Base-by-base conservation (phyloP, 176 grass and related monocot species). In the Aegilops tauschii region DNA sequence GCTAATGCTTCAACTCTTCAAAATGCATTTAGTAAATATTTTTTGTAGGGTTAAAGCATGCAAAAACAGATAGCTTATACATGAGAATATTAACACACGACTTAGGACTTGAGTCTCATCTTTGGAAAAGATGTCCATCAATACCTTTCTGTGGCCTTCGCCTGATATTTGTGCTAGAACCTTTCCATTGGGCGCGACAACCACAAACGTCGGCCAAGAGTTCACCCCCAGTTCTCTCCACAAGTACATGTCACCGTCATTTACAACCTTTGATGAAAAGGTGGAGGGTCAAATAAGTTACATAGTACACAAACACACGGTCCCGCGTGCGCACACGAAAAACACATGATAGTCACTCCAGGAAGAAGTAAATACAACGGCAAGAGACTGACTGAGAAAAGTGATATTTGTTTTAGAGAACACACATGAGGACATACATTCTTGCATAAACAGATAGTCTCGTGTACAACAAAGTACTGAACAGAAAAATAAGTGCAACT, bases 141-240 rank as follows among this genome's bases (percentile, higher is more conserved):
- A 56, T 98, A 95, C 96, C 93, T 98, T 95, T 83, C 88, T 86
- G 89, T 88, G 96, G 14, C 92, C 92, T 95, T 98, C 96, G 37
- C 96, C 96, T 86, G 96, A 84, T 88, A 98, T 82, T 65, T 92
- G 93, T 83, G 93, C 88, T 78, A 98, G 84, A 92, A 98, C 77
- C 77, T 95, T 95, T 67, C 96, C 96, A 9, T 93, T 98, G 69
- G 96, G 96, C 30, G 74, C 92, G 85, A 98, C 86, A 82, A 98
- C 80, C 90, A 98, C 90, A 91, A 95, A 94, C 59, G 96, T 94
- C 62, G 92, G 96, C 96, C 96, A 98, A 73, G 96, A 98, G 65
- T 92, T 98, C 65, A 98, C 93, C 73, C 96, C 93, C 23, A 98
- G 61, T 91, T 95, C 96, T 86, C 90, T 94, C 96, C 93, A 98